Evolutionary conservation across 2,329 filamentous ascomycete genomes (phyloP), one percentile per base, ranked within the genome.

Genomic region (Rutstroemia sp.): DNA sequence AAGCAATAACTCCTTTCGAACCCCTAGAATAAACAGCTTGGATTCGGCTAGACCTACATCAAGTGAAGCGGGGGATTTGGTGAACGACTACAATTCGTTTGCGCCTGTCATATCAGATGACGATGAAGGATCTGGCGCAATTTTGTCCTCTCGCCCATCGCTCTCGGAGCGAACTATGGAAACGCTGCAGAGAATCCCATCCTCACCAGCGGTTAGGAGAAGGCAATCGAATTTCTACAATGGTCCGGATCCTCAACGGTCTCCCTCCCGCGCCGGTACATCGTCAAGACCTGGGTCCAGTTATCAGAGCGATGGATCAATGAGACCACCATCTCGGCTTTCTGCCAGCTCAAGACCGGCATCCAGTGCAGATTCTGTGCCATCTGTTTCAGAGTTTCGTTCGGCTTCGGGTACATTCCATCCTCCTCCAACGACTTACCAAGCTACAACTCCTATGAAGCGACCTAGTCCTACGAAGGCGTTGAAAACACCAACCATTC

Each of bases 91-190:
- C 10, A 46, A 34, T 12, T 12, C 34, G 19, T 55, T 44, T 48
- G 39, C 53, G 30, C 47, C 53, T 17, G 46, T 51, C 9, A 44
- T 55, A 44, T 44, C 38, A 16, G 46, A 55, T 54, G 54, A 52
- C 12, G 45, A 49, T 17, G 44, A 44, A 46, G n/a, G 19, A 7
- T 21, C 19, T 37, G 57, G 53, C 30, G 46, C 21, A 27, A 34
- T 25, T 16, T 37, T 46, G 52, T 41, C 23, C 38, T 54, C 64
- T 47, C 60, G 66, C 16, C 76, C 80, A 51, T 92, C 89, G 0
- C 76, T 96, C 4, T 84, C 87, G 0, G 92, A 96, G 64, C 79
- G 92, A 57, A 95, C 92, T 0, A 85, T 95, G 44, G 89, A 95
- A 69, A 95, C 89, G 0, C 74, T 96, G 5, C 80, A 90, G 3